Percentiles rank a stretch among this genome's conserved stretches.
phyloP scores from a whole-genome alignment of 768 basidiomycete genomes.

The Albatrellus ellisii region DNA sequence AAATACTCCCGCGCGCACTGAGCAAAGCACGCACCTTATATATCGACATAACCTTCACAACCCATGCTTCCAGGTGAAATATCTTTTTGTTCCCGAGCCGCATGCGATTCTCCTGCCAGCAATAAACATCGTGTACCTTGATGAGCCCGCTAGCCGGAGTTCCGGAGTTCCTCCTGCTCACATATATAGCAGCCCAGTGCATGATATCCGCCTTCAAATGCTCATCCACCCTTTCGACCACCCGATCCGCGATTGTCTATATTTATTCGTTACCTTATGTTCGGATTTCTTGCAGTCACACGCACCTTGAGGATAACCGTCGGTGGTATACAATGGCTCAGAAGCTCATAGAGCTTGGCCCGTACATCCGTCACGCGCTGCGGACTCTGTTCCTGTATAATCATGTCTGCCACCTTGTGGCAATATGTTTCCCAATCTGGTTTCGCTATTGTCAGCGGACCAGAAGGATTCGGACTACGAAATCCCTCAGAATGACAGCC shows the following conservation, averaged over 20 bases:
- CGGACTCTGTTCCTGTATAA: slow-evolving; percentile 82
- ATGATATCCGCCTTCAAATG: slow-evolving; percentile 84
- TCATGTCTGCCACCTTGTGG: slow-evolving; percentile 79
- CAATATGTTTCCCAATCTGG: slow-evolving; percentile 99
- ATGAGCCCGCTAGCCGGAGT: not conserved
- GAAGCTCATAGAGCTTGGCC: slow-evolving; percentile 85
- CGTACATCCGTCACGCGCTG: slow-evolving; percentile 86
- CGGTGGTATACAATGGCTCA: slow-evolving; percentile 95
- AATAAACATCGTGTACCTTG: not conserved
- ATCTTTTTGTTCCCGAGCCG: slow-evolving; percentile 88
- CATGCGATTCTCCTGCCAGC: slow-evolving; percentile 81
- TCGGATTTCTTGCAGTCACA: not conserved
- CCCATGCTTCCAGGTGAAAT: slow-evolving; percentile 95
- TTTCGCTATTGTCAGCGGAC: slow-evolving; percentile 74
- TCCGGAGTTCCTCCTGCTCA: slow-evolving; percentile 24
- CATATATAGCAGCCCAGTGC: slow-evolving; percentile 97
- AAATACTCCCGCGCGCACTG: not conserved
- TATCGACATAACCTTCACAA: slow-evolving; percentile 88
- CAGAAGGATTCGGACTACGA: slow-evolving; percentile 67
- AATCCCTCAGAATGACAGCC: slow-evolving; percentile 1
- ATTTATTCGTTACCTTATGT: too few species aligned
- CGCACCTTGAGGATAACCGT: slow-evolving; percentile 81
- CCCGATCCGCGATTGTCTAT: slow-evolving; percentile 82
- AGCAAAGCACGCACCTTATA: slow-evolving; percentile 51
- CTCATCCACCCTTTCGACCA: slow-evolving; percentile 85